phyloP scores from a whole-genome alignment of 306 rosid species.

The Acacia crassicarpa region DNA sequence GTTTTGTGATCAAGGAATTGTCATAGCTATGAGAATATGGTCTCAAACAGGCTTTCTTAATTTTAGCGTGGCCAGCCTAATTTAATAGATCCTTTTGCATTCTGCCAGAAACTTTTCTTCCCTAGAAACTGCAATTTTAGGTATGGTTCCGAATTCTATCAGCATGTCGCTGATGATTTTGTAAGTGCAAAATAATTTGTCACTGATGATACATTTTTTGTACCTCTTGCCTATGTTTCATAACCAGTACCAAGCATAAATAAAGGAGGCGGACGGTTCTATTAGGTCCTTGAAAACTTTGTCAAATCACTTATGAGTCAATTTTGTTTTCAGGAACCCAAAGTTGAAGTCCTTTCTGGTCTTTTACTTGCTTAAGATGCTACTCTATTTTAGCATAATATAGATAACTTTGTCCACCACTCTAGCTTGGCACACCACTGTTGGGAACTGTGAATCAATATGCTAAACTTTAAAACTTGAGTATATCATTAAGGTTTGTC shows the following conservation, averaged over 20 bases:
- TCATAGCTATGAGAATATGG: background rate
- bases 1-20: constrained; percentile 28
- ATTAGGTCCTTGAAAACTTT: background rate
- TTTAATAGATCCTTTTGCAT: background rate
- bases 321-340: background rate
- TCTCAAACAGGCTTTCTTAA: constrained; percentile 16
- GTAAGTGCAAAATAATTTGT: background rate
- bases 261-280: background rate
- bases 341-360: background rate
- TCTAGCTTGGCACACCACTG: background rate
- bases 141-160: background rate
- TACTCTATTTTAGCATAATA: background rate
- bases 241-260: background rate
- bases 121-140: background rate
- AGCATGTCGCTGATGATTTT: background rate
- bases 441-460: background rate
- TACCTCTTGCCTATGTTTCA: background rate
- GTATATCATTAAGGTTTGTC: background rate
- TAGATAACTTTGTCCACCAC: background rate
- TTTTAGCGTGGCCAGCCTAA: background rate
- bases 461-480: background rate
- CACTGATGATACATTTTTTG: background rate
- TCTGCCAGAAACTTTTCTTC: background rate
- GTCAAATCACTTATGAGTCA: background rate
- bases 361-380: background rate